These are phyloP conservation scores for Agaricales sp. DNA, from an alignment of 1,284 basidiomycete genomes.

Conservation along the genomic window DNA sequence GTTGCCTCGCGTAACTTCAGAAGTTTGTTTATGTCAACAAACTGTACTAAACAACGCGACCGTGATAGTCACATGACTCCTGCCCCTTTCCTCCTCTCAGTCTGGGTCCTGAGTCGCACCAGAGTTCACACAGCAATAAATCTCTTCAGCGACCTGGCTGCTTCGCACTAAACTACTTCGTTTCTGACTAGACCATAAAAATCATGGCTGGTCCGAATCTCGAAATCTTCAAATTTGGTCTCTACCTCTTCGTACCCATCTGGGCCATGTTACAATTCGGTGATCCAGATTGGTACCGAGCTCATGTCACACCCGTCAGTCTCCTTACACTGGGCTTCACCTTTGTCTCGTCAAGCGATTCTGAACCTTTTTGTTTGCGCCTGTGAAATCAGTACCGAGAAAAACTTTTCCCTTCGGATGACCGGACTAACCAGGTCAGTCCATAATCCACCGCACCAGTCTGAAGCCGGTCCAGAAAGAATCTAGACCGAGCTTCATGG, in stretches of 20 bases:
- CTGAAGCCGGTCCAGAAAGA: too few species aligned
- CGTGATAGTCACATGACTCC: not conserved
- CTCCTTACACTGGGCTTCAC: not conserved
- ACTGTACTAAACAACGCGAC: slow-evolving; percentile 1
- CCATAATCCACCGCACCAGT: not conserved
- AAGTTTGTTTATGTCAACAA: not conserved
- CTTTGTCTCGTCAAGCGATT: slow-evolving; percentile 3
- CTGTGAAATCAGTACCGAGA: slow-evolving; percentile 51
- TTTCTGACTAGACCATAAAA: not conserved
- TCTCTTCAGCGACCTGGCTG: not conserved
- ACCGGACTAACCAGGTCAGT: slow-evolving; percentile 43
- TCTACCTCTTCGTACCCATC: slow-evolving; percentile 86
- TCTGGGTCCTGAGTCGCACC: too few species aligned
- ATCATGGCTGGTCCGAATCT: slow-evolving; percentile 76
- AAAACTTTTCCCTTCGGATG: slow-evolving; percentile 54
- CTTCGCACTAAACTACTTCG: not conserved
- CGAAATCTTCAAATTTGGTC: slow-evolving; percentile 81
- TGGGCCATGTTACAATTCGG: slow-evolving; percentile 81
- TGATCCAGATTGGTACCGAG: slow-evolving; percentile 81
- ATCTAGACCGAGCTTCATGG: too few species aligned
- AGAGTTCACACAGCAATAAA: too few species aligned
- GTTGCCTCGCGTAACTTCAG: not conserved
- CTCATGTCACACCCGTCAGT: slow-evolving; percentile 72
- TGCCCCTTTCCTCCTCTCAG: too few species aligned
- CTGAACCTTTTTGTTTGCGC: not conserved